Evolutionary conservation across 169 alveolate species (phyloP), one percentile per base, ranked within the genome.

Genomic region (Theileria annulata): DNA sequence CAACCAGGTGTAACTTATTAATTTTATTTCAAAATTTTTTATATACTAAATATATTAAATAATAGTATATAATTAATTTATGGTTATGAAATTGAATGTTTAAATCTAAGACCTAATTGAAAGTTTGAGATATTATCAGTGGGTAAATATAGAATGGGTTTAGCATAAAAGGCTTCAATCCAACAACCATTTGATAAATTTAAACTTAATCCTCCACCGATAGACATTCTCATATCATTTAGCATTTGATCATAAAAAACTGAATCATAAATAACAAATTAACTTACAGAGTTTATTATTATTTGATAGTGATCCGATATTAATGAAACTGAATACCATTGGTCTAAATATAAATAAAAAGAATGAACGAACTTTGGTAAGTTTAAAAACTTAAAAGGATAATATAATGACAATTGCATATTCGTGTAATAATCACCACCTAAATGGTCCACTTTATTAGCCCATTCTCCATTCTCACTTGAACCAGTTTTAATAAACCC

Each of bases 341-440:
- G 89, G 89, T 23, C 77, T 69, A 47, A 27, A 69, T 37, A 48
- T 19, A 15, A 37, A 69, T 27, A 3, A 47, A 17, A 47, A 48
- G 4, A n/a, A 48, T 3, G 70, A 23, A 47, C 3, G 9, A 56
- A 59, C 77, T 63, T 75, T 68, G 83, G 25, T 15, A 54, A 64
- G 35, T 75, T 56, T 51, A 82, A 19, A 3, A 71, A n/a, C 17
- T 82, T 31, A 21, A 82, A 17, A 0, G 87, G 87, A 25, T 68
- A 84, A 27, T 84, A 77, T 30, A 84, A 49, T 28, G 90, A 75
- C 6, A 84, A 51, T 42, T 84, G 87, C 27, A 84, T 10, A 71
- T 84, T 84, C 5, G 79, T 66, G 54, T 77, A 84, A 64, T 77
- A 84, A 66, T 84, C 90, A 1, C 90, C 90, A 2, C 90, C 90